These are phyloP conservation scores for Trichoderma koningii DNA, from an alignment of 2,329 filamentous ascomycete species.

Conservation along the genomic window DNA sequence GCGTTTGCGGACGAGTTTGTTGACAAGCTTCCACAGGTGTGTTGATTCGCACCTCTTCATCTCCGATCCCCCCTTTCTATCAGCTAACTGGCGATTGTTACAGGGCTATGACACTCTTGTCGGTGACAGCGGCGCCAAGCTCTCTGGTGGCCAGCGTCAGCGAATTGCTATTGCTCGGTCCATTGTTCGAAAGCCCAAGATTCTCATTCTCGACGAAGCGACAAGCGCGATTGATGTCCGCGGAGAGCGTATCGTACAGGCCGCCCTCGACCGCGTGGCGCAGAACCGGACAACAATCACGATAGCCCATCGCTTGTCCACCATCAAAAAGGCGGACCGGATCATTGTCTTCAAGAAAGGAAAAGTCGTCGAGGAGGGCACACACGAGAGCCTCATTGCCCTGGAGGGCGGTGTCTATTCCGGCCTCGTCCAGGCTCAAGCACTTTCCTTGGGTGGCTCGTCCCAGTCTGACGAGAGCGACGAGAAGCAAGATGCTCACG, in stretches of 20 bases:
- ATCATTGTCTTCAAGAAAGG: slow-evolving; percentile 78
- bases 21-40: slow-evolving; percentile 58
- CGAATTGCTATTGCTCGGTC: slow-evolving; percentile 75
- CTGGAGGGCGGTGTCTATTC: slow-evolving; percentile 65
- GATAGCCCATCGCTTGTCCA: slow-evolving; percentile 74
- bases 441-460: slow-evolving; percentile 56
- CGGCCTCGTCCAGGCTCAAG: slow-evolving; percentile 65
- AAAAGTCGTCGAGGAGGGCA: slow-evolving; percentile 70
- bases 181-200: slow-evolving; percentile 70
- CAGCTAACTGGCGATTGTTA: not conserved
- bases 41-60: slow-evolving; percentile 23
- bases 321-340: slow-evolving; percentile 74
- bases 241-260: slow-evolving; percentile 63
- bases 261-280: slow-evolving; percentile 63
- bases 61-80: too few relatives aligned
- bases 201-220: slow-evolving; percentile 76
- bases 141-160: slow-evolving; percentile 86
- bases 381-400: slow-evolving; percentile 69
- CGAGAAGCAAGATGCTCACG: slow-evolving; percentile 40
- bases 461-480: slow-evolving; percentile 43
- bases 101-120: slow-evolving; percentile 73
- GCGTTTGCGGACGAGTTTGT: slow-evolving; percentile 72
- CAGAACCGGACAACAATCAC: slow-evolving; percentile 68
- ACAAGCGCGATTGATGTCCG: slow-evolving; percentile 65
- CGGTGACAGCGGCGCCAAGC: slow-evolving; percentile 74